phyloP scores from a whole-genome alignment of 176 grass and related monocot species.

The Avena eriantha region DNA sequence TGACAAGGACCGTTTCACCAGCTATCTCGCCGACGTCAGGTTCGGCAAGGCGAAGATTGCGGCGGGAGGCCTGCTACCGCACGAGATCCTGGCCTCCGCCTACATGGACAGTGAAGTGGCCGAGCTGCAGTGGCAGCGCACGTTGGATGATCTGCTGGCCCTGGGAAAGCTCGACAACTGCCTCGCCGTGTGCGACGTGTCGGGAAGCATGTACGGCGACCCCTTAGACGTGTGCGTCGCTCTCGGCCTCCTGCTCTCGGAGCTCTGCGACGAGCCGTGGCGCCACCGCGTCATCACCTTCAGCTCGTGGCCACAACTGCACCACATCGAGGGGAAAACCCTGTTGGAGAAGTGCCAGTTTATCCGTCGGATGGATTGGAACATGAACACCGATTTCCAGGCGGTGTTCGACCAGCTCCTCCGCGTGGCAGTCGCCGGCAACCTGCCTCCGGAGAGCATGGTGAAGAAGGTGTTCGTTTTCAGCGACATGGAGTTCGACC shows the following conservation, averaged over 20 bases:
- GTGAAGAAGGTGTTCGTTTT: slow-evolving; percentile 63
- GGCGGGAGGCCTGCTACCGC: slow-evolving; percentile 69
- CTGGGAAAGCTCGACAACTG: slow-evolving; percentile 61
- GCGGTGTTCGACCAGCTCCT: slow-evolving; percentile 76
- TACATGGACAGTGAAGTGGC: slow-evolving; percentile 47
- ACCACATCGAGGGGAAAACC: slow-evolving; percentile 49
- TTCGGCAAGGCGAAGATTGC: slow-evolving; percentile 73
- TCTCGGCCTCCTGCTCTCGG: slow-evolving; percentile 74
- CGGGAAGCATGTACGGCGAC: slow-evolving; percentile 55
- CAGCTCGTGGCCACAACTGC: slow-evolving; percentile 52
- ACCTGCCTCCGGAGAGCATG: slow-evolving; percentile 59
- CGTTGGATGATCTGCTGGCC: slow-evolving; percentile 57
- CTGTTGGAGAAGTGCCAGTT: slow-evolving; percentile 57
- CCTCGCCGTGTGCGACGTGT: slow-evolving; percentile 82
- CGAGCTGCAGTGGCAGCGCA: slow-evolving; percentile 70
- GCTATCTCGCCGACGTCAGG: slow-evolving; percentile 59
- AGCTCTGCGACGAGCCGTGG: slow-evolving; percentile 77
- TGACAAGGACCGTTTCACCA: slow-evolving; percentile 55
- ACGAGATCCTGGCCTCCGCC: slow-evolving; percentile 55
- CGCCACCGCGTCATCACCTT: slow-evolving; percentile 61
- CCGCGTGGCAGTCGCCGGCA: slow-evolving; percentile 46
- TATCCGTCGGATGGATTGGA: slow-evolving; percentile 51
- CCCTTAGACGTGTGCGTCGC: slow-evolving; percentile 74
- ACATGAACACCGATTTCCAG: slow-evolving; percentile 73
- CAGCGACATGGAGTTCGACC: slow-evolving; percentile 76